Evolutionary conservation across 2,329 filamentous ascomycete species (phyloP).

Genomic region (Phaeoacremonium minimum): DNA sequence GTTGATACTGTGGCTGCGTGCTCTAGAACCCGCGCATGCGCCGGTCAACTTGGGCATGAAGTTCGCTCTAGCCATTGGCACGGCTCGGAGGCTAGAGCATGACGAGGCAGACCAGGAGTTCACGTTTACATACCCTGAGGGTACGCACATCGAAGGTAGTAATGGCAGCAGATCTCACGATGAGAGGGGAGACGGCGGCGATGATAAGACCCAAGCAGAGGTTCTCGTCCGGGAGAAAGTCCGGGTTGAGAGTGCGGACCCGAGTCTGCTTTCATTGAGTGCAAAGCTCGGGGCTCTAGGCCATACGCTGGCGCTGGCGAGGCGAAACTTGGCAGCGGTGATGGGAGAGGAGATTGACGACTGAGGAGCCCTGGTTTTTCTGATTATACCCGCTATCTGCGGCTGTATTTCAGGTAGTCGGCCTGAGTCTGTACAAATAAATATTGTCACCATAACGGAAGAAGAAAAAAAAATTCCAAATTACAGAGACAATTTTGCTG

Average conservation of each 20-base stretch:
- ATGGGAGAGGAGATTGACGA: conserved; percentile 58
- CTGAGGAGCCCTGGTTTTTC: conserved; percentile 12
- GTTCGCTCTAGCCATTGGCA: conserved; percentile 66
- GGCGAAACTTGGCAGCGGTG: conserved; percentile 70
- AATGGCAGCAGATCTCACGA: too few relatives aligned
- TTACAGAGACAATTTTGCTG: too few relatives aligned
- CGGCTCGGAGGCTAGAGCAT: conserved; percentile 60
- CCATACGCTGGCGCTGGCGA: conserved; percentile 65
- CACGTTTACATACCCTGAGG: conserved; percentile 37
- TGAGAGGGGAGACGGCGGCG: not conserved
- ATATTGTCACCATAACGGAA: too few relatives aligned
- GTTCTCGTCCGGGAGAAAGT: conserved; percentile 89
- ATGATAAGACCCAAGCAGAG: conserved; percentile 51
- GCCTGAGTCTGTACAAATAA: too few relatives aligned
- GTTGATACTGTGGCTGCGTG: conserved; percentile 65
- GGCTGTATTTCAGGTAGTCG: too few relatives aligned
- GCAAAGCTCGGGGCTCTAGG: conserved; percentile 78
- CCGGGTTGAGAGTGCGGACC: conserved; percentile 83
- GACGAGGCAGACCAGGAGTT: conserved; percentile 80
- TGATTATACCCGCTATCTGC: not conserved
- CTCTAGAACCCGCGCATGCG: conserved; percentile 63
- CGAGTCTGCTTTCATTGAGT: conserved; percentile 75
- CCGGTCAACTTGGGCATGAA: conserved; percentile 59
- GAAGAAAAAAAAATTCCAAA: too few relatives aligned
- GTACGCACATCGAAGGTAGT: conserved; percentile 1